Base-by-base conservation (phyloP, 352 stramenopile genomes). In the Thraustochytrium sp. region DNA sequence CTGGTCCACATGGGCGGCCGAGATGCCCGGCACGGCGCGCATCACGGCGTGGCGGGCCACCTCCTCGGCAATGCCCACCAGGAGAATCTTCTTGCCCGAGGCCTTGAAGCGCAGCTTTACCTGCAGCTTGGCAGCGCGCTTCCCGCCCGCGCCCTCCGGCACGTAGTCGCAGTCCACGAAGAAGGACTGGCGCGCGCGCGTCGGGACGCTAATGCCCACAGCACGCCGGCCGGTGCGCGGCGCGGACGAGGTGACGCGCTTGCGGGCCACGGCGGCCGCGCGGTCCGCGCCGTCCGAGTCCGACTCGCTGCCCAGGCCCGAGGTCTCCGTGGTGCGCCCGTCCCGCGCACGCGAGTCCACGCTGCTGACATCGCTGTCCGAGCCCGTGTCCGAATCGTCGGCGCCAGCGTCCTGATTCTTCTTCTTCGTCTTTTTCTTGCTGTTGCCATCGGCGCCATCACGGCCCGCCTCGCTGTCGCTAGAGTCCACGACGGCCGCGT, bases 401-500 rank as follows among this genome's bases (percentile, higher is more conserved):
- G n/a, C n/a, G n/a, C n/a, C n/a, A n/a, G n/a, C n/a, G n/a, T n/a
- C n/a, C n/a, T n/a, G n/a, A n/a, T n/a, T n/a, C n/a, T n/a, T n/a
- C n/a, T n/a, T n/a, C n/a, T n/a, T n/a, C n/a, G n/a, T n/a, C n/a
- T n/a, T n/a, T n/a, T n/a, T n/a, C n/a, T n/a, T n/a, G n/a, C n/a
- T n/a, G n/a, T n/a, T n/a, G n/a, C n/a, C n/a, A n/a, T n/a, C n/a
- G n/a, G n/a, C n/a, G n/a, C n/a, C n/a, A n/a, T n/a, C n/a, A n/a
- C n/a, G n/a, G n/a, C n/a, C n/a, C n/a, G n/a, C n/a, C n/a, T 72
- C 59, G 59, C 40, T 72, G 59, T 38, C 59, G 18, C 31, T 74
- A 38, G 44, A 64, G 31, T 61, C 82, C 29, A 72, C 55, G 18
- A 87, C 76, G 37, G 88, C 85, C 11, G 21, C 26, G 31, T 78